Percentiles rank a stretch among this genome's conserved stretches.
Conservation (phyloP, 75 land plant species). For the Larix kaempferi region DNA sequence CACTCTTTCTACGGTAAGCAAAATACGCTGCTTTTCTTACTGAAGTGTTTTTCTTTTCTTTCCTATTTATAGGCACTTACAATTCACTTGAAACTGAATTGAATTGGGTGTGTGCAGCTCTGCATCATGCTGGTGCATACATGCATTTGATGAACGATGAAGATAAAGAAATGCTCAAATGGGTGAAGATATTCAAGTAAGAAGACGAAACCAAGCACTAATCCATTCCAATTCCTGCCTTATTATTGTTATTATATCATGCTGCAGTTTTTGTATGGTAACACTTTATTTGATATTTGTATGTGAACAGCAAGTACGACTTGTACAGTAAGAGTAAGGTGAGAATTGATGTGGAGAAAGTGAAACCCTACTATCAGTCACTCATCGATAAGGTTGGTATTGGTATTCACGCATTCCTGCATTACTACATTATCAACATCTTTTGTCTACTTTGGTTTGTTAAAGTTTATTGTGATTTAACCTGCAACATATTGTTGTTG, state of each 20-base stretch:
- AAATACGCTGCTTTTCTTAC: background rate
- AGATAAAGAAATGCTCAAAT: conserved; percentile 62
- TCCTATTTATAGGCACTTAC: no score
- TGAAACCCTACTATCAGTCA: conserved; percentile 79
- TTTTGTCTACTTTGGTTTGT: no score
- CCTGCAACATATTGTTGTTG: no score
- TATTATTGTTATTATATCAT: no score
- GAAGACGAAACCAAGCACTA: background rate
- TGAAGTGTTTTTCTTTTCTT: background rate
- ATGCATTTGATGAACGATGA: conserved; percentile 66
- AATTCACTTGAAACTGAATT: no score
- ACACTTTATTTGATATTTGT: background rate
- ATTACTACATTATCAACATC: no score
- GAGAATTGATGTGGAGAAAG: conserved; percentile 65
- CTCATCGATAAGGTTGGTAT: conserved; percentile 67
- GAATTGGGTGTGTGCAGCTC: conserved; percentile 30
- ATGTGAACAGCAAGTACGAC: conserved; percentile 78
- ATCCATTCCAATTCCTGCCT: no score
- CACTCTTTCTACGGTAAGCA: conserved; percentile 81
- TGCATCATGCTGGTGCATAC: conserved; percentile 69
- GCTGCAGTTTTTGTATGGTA: no score
- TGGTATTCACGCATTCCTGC: no score
- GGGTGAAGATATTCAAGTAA: conserved; percentile 72
- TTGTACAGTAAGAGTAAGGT: conserved; percentile 93
- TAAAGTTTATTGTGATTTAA: no score